A percentile compares a stretch with the other conserved stretches of the same genome.
Conservation (phyloP, 148 eudicot species). For the Rhododendron mucronatum region DNA sequence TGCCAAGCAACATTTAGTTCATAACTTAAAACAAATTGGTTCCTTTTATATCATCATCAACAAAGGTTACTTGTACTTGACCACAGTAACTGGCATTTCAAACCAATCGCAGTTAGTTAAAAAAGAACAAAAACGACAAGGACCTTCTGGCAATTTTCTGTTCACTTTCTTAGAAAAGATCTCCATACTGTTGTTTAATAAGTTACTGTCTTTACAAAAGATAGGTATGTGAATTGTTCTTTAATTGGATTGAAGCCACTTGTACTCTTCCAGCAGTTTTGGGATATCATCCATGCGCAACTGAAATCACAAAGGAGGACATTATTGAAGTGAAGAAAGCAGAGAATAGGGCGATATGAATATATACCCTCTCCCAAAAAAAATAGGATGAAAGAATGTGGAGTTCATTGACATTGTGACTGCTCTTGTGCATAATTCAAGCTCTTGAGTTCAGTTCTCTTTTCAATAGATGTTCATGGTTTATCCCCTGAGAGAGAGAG, state of each 20-base stretch:
- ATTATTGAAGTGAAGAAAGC: neutral
- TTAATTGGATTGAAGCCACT: slow-evolving; percentile 22
- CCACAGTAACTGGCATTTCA: neutral
- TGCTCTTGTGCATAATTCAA: neutral
- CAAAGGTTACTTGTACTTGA: neutral
- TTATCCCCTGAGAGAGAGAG: neutral
- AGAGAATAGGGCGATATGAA: neutral
- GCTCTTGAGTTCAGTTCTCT: neutral
- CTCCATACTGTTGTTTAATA: neutral
- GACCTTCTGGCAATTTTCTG: neutral
- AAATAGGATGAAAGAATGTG: neutral
- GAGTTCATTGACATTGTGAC: neutral
- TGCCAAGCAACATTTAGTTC: neutral
- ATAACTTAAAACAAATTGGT: neutral
- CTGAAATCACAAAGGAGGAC: slow-evolving; percentile 21
- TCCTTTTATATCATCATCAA: neutral
- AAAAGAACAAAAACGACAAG: neutral
- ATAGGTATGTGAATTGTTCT: neutral
- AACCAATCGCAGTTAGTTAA: neutral
- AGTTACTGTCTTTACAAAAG: neutral
- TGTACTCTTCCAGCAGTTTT: slow-evolving; percentile 46
- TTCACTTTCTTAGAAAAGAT: neutral
- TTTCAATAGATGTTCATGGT: neutral
- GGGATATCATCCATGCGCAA: slow-evolving; percentile 64
- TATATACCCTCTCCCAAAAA: neutral